These are phyloP conservation scores for Abrus precatorius DNA, from an alignment of 306 rosid species.

Conservation along the genomic window DNA sequence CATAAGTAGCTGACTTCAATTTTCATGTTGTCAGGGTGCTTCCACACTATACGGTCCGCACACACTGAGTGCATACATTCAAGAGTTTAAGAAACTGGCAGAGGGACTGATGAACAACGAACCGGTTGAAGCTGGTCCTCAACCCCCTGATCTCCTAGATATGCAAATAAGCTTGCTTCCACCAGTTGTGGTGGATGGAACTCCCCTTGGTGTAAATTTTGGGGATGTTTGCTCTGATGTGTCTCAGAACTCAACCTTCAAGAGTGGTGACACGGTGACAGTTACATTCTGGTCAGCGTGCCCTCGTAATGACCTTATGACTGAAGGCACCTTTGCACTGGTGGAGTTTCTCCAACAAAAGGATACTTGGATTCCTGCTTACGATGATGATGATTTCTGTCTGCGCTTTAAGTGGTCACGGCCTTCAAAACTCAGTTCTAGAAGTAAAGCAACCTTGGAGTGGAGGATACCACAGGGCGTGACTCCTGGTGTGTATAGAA, in stretches of 20 bases:
- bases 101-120: slow-evolving; percentile 55
- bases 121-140: slow-evolving; percentile 72
- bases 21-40: slow-evolving; percentile 72
- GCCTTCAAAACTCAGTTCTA: slow-evolving; percentile 68
- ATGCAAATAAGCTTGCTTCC: slow-evolving; percentile 83
- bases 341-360: slow-evolving; percentile 75
- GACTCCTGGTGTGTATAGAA: slow-evolving; percentile 76
- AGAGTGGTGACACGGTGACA: slow-evolving; percentile 66
- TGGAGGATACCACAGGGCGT: slow-evolving; percentile 80
- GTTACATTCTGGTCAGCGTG: slow-evolving; percentile 90
- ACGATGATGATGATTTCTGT: slow-evolving; percentile 92
- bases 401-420: slow-evolving; percentile 90
- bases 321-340: slow-evolving; percentile 89
- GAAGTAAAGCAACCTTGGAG: slow-evolving; percentile 80
- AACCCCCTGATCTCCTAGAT: slow-evolving; percentile 79
- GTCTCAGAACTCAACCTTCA: slow-evolving; percentile 74
- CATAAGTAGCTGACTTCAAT: not conserved
- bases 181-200: slow-evolving; percentile 78
- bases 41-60: slow-evolving; percentile 93
- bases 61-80: slow-evolving; percentile 85
- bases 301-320: slow-evolving; percentile 92
- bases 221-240: slow-evolving; percentile 78
- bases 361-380: slow-evolving; percentile 80
- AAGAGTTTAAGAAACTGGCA: slow-evolving; percentile 92
- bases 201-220: slow-evolving; percentile 71